Base-by-base conservation (phyloP, 257 asterid genomes). In the Jacaranda mimosifolia region DNA sequence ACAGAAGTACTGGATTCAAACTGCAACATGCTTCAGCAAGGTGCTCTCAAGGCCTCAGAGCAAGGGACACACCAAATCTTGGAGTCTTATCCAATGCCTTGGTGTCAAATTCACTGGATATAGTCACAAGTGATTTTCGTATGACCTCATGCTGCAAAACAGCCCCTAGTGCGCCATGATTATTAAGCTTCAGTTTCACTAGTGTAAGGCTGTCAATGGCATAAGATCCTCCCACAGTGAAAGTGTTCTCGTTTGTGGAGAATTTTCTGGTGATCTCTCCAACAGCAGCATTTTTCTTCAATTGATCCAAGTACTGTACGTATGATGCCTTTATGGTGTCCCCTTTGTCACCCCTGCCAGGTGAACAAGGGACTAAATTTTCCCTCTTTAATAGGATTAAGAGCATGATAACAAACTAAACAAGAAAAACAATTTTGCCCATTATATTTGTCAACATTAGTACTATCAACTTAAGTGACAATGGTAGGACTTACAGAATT, bases 61-160 rank as follows among this genome's bases (percentile, higher is more conserved):
- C 91, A 57, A 92, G 86, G 32, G 96, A 85, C 71, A 89, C 82
- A 6, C 96, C 96, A 19, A 92, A 90, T 82, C 75, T 86, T 40
- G 97, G 97, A 67, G 91, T 85, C 88, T 87, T 88, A 21, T 92
- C 97, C 94, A 92, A 77, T 63, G 96, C 96, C 83, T 87, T 88
- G 82, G 94, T 92, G 85, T 92, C 94, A 42, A 90, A 89, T 68
- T 90, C 96, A 36, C 96, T 87, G 14, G 91, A 90, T 70, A 92
- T 86, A 18, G 94, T 92, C 78, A 92, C 86, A 32, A 86, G 64
- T 17, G 97, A 92, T 60, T 89, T 92, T n/a, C 82, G 79, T 13
- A 88, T 84, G 49, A 90, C 77, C 84, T 90, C 93, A 53, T 90
- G 94, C 82, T 92, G 97, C 86, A 92, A 80, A 7, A 87, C 86